These are phyloP conservation scores for Aspergillus sp. DNA, from an alignment of 2,329 filamentous ascomycete genomes.

Conservation along the genomic window DNA sequence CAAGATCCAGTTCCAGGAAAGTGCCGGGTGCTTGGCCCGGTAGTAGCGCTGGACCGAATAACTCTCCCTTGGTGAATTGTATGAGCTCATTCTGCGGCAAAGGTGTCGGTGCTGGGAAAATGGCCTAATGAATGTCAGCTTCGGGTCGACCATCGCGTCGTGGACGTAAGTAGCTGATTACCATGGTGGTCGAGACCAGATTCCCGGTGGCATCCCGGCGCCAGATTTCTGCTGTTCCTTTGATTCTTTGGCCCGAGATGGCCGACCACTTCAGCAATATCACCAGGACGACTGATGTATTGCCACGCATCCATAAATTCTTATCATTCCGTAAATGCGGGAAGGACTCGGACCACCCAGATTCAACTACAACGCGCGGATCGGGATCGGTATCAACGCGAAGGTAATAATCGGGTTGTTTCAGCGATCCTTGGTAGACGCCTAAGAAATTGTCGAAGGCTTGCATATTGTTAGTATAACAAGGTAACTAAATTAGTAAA, in stretches of 20 bases:
- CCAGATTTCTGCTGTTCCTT: conserved; percentile 4
- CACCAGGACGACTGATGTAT: neutral
- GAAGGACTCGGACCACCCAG: neutral
- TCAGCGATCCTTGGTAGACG: neutral
- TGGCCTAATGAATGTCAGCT: conserved; percentile 4
- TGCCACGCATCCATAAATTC: conserved; percentile 2
- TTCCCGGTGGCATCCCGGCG: neutral
- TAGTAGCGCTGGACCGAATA: neutral
- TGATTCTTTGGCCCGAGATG: neutral
- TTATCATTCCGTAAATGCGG: conserved; percentile 1
- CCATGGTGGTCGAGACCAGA: neutral
- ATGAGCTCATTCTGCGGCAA: neutral
- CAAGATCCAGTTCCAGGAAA: conserved; percentile 2
- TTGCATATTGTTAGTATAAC: neutral
- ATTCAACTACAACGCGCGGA: conserved; percentile 3
- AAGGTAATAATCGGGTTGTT: conserved; percentile 5
- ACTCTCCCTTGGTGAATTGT: conserved; percentile 1
- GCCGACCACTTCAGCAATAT: conserved; percentile 4
- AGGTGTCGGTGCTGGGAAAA: conserved; percentile 4
- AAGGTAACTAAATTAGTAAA: neutral
- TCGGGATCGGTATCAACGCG: neutral
- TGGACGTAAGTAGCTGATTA: neutral
- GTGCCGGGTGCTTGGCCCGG: neutral
- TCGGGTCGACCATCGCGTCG: neutral
- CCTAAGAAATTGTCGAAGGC: conserved; percentile 1